phyloP scores from a whole-genome alignment of 257 asterid species.

The Solanum sitiens region DNA sequence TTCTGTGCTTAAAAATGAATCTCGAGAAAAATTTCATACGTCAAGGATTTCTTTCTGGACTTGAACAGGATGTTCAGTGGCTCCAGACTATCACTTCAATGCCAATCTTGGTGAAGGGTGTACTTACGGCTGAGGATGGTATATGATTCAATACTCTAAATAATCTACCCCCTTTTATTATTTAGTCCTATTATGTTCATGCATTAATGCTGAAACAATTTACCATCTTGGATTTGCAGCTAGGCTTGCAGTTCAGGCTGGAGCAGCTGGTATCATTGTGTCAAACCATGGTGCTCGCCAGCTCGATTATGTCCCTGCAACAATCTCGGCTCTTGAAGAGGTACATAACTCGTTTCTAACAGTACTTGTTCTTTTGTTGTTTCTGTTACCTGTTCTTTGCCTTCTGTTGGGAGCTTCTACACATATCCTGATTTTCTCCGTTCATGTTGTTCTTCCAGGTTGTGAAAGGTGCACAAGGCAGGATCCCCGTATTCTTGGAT shows the following conservation, averaged over 20 bases:
- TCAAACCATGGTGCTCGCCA: constrained; percentile 98
- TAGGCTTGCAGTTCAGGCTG: constrained; percentile 70
- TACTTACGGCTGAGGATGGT: constrained; percentile 91
- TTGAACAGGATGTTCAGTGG: constrained; percentile 86
- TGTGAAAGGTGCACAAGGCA: constrained; percentile 91
- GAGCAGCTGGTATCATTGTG: constrained; percentile 89
- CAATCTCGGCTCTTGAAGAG: constrained; percentile 87
- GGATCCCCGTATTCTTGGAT: constrained; percentile 86
- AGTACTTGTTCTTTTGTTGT: neutral
- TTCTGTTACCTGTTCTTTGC: neutral
- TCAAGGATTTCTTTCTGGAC: neutral
- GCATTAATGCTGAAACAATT: neutral
- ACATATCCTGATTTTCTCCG: neutral
- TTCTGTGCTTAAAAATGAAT: neutral
- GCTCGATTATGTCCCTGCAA: constrained; percentile 88
- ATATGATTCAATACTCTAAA: constrained; percentile 9
- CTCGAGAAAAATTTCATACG: neutral
- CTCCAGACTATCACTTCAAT: constrained; percentile 87
- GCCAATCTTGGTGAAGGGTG: constrained; percentile 96
- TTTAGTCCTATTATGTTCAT: neutral
- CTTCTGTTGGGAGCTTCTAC: neutral
- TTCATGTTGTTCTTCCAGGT: constrained; percentile 31
- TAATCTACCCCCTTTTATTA: neutral
- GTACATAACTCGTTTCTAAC: constrained; percentile 12
- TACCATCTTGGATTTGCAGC: constrained; percentile 30